Conservation (phyloP, 768 basidiomycete genomes). For the Tylopilus rubrobrunneus region DNA sequence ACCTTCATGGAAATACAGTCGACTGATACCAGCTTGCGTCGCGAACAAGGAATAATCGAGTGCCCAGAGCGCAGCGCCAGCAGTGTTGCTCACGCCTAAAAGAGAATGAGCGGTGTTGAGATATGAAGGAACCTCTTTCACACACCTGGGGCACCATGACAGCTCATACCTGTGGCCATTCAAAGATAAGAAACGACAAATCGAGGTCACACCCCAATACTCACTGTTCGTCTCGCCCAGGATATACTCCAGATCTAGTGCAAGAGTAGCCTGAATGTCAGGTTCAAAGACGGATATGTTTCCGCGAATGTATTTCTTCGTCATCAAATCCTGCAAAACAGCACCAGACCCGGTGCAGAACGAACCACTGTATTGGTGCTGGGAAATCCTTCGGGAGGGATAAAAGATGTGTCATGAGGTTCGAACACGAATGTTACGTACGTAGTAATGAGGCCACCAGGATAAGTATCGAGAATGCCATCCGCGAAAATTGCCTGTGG, state of each 20-base stretch:
- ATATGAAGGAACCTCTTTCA: neutral
- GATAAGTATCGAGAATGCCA: slow-evolving; percentile 44
- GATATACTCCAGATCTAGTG: slow-evolving; percentile 49
- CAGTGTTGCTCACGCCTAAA: slow-evolving; percentile 61
- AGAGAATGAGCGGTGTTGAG: neutral
- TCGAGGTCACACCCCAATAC: slow-evolving; percentile 26
- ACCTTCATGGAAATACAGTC: slow-evolving; percentile 62
- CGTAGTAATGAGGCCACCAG: slow-evolving; percentile 52
- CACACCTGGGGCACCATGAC: slow-evolving; percentile 35
- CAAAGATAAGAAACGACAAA: slow-evolving; percentile 1
- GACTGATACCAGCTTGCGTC: slow-evolving; percentile 49
- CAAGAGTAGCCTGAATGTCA: slow-evolving; percentile 50
- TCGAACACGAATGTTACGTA: slow-evolving; percentile 38
- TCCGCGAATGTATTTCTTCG: slow-evolving; percentile 51
- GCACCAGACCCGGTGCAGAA: slow-evolving; percentile 55
- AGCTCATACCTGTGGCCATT: slow-evolving; percentile 26
- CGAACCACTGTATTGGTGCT: slow-evolving; percentile 50
- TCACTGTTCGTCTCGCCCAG: slow-evolving; percentile 62
- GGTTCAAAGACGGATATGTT: slow-evolving; percentile 51
- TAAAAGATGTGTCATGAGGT: neutral
- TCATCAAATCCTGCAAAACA: slow-evolving; percentile 62
- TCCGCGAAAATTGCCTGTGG: slow-evolving; percentile 54
- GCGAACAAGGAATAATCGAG: slow-evolving; percentile 64
- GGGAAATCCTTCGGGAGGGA: slow-evolving; percentile 32
- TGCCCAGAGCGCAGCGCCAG: slow-evolving; percentile 67